Evolutionary conservation across 345 rosid species (phyloP).

Genomic region (Populus pruinosa): DNA sequence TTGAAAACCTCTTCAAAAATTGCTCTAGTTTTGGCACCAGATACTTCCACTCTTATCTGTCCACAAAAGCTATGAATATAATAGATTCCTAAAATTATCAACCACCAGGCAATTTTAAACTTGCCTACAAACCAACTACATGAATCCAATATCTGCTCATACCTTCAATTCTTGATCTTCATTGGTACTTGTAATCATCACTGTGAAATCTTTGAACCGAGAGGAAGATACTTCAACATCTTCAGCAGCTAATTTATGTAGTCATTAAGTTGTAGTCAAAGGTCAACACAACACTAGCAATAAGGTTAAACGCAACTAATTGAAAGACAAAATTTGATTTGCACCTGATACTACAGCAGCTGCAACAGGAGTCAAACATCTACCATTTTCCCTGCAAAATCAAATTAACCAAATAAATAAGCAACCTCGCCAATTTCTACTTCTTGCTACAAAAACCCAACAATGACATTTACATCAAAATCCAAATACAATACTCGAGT

Average conservation of each 20-base stretch:
- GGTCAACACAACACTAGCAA: neutral
- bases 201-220: conserved; percentile 44
- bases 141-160: neutral
- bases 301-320: neutral
- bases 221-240: conserved; percentile 41
- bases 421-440: neutral
- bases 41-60: conserved; percentile 63
- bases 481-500: neutral
- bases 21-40: conserved; percentile 63
- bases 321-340: conserved; percentile 9
- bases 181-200: conserved; percentile 23
- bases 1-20: conserved; percentile 61
- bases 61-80: conserved; percentile 1
- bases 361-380: conserved; percentile 24
- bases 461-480: neutral
- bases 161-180: conserved; percentile 48
- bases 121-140: conserved; percentile 1
- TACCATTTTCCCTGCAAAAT: conserved; percentile 36
- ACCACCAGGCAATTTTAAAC: neutral
- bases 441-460: neutral
- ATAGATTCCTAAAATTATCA: neutral
- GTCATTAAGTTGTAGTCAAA: neutral
- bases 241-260: conserved; percentile 37
- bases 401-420: neutral
- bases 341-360: conserved; percentile 58